These are phyloP conservation scores for Physcia stellaris DNA, from an alignment of 495 filamentous ascomycete species.

Conservation along the genomic window DNA sequence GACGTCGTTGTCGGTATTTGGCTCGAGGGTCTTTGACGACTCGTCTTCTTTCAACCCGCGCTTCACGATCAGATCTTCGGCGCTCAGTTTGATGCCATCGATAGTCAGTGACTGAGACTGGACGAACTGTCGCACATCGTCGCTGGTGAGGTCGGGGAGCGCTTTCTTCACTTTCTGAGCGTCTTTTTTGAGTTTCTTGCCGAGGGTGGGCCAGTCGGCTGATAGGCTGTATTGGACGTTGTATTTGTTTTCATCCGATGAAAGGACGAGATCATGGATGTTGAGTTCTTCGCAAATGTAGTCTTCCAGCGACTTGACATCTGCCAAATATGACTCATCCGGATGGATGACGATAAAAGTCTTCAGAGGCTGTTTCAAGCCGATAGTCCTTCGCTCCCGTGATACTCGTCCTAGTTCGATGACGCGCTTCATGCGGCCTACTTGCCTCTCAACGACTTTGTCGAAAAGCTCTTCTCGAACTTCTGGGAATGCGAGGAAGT, in stretches of 20 bases:
- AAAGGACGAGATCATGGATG: slow-evolving; percentile 69
- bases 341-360: slow-evolving; percentile 81
- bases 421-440: slow-evolving; percentile 85
- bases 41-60: slow-evolving; percentile 57
- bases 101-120: slow-evolving; percentile 57
- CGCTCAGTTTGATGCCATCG: slow-evolving; percentile 66
- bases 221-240: slow-evolving; percentile 77
- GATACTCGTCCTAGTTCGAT: slow-evolving; percentile 81
- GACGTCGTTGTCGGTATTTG: slow-evolving; percentile 73
- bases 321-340: slow-evolving; percentile 69
- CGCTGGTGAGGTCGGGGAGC: slow-evolving; percentile 61
- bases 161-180: slow-evolving; percentile 82
- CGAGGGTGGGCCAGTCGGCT: slow-evolving; percentile 86
- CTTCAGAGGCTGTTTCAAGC: slow-evolving; percentile 82
- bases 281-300: slow-evolving; percentile 91
- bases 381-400: slow-evolving; percentile 71
- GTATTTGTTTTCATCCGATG: slow-evolving; percentile 78
- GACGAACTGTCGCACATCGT: slow-evolving; percentile 65
- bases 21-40: slow-evolving; percentile 58
- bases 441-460: slow-evolving; percentile 68
- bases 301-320: slow-evolving; percentile 66
- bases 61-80: slow-evolving; percentile 74
- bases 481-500: slow-evolving; percentile 84
- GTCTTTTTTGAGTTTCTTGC: slow-evolving; percentile 95
- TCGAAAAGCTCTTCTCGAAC: slow-evolving; percentile 83